Conservation (phyloP, 2,329 filamentous ascomycete species). For the Ceratocystis huliohia region DNA sequence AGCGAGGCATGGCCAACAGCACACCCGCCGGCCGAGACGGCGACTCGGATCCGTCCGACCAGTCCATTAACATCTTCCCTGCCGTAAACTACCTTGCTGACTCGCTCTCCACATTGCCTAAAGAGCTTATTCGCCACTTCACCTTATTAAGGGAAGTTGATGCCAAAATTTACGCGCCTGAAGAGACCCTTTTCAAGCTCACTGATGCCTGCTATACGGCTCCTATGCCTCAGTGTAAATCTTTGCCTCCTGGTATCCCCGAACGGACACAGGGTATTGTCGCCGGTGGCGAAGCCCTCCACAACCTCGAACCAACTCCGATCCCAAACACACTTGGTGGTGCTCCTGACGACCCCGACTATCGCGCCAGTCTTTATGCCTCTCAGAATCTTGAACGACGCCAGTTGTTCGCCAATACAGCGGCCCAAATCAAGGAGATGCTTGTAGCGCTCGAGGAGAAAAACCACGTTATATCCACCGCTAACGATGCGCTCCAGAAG, state of each 20-base stretch:
- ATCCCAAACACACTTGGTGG: slow-evolving; percentile 33
- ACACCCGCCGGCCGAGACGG: slow-evolving; percentile 33
- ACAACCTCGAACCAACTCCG: slow-evolving; percentile 23
- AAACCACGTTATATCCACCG: slow-evolving; percentile 88
- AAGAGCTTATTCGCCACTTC: slow-evolving; percentile 90
- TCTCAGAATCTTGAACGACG: slow-evolving; percentile 42
- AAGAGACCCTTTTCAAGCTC: slow-evolving; percentile 67
- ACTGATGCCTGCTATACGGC: slow-evolving; percentile 50
- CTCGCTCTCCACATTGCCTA: slow-evolving; percentile 79
- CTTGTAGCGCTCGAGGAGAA: slow-evolving; percentile 91
- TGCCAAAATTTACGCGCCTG: slow-evolving; percentile 83
- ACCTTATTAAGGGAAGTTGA: slow-evolving; percentile 95
- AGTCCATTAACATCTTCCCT: slow-evolving; percentile 54
- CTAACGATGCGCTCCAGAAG: slow-evolving; percentile 76
- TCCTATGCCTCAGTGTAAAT: slow-evolving; percentile 23
- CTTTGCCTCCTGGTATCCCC: slow-evolving; percentile 10
- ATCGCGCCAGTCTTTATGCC: slow-evolving; percentile 4
- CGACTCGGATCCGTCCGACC: slow-evolving; percentile 33
- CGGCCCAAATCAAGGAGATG: slow-evolving; percentile 68
- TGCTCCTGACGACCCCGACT: slow-evolving; percentile 27
- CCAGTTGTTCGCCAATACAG: slow-evolving; percentile 64
- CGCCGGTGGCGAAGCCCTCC: slow-evolving; percentile 17
- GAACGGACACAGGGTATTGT: not conserved
- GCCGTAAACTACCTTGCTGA: slow-evolving; percentile 71
- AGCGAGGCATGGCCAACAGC: slow-evolving; percentile 29